phyloP scores from a whole-genome alignment of 192 early-diverging fungal genomes.

The Coemansia biformis region DNA sequence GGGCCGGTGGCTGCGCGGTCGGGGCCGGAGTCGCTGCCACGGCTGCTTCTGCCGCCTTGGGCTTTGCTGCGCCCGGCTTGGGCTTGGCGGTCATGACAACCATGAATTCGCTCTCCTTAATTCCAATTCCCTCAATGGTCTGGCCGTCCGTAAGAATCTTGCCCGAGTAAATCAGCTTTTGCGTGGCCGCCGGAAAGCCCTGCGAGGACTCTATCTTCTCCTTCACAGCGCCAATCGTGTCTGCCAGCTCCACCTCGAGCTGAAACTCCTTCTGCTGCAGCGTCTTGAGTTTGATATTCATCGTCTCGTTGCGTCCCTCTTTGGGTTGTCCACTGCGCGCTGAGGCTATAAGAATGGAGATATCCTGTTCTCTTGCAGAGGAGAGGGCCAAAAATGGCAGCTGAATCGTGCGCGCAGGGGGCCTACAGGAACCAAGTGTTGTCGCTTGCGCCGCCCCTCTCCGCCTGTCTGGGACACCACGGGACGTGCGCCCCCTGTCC shows the following conservation, averaged over 20 bases:
- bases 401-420: too few relatives aligned
- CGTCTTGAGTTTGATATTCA: slow-evolving; percentile 87
- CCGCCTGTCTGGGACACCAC: too few relatives aligned
- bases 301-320: slow-evolving; percentile 6
- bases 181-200: slow-evolving; percentile 62
- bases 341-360: too few relatives aligned
- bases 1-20: slow-evolving; percentile 26
- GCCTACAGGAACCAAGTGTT: too few relatives aligned
- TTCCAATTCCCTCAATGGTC: slow-evolving; percentile 66
- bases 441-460: too few relatives aligned
- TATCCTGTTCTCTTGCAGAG: too few relatives aligned
- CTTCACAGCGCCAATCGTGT: slow-evolving; percentile 72
- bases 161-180: slow-evolving; percentile 89
- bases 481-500: too few relatives aligned
- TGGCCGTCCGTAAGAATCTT: slow-evolving; percentile 82
- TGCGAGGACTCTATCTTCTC: slow-evolving; percentile 67
- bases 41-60: background rate
- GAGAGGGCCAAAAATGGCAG: too few relatives aligned
- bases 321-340: too few relatives aligned
- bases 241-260: slow-evolving; percentile 66
- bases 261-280: slow-evolving; percentile 80
- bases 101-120: slow-evolving; percentile 89
- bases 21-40: slow-evolving; percentile 36
- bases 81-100: slow-evolving; percentile 86
- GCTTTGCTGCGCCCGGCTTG: slow-evolving; percentile 24